Evolutionary conservation across 2,329 filamentous ascomycete species (phyloP).

Genomic region (Diaporthe aspalathi): DNA sequence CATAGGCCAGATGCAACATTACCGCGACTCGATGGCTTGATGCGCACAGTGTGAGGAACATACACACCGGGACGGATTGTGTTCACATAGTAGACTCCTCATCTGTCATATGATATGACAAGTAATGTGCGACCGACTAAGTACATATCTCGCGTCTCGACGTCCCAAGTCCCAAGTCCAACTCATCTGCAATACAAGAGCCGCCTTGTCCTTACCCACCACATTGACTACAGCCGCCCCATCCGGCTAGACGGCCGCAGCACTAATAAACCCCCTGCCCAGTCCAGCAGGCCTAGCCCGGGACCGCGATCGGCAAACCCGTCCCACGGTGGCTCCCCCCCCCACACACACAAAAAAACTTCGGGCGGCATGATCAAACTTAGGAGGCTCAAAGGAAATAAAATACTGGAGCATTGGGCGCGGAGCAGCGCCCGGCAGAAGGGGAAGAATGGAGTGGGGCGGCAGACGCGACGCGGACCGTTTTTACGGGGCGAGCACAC

Average conservation of each 20-base stretch:
- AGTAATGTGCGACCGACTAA: background rate
- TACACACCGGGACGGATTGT: no score
- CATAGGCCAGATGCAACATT: background rate
- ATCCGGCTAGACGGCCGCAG: background rate
- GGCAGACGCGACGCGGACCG: background rate
- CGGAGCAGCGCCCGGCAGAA: conserved; percentile 27
- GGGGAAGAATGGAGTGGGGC: background rate
- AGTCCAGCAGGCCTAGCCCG: background rate
- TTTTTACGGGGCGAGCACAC: no score
- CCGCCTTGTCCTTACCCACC: background rate
- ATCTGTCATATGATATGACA: background rate
- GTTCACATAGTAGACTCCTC: background rate
- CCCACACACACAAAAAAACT: background rate
- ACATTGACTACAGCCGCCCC: background rate
- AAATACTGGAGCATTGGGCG: conserved; percentile 8
- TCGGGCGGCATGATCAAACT: conserved; percentile 22
- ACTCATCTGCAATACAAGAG: background rate
- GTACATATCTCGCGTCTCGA: background rate
- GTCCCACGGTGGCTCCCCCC: background rate
- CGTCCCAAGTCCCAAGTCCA: background rate
- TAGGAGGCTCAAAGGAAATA: background rate
- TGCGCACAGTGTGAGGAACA: conserved; percentile 11
- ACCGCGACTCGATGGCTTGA: background rate
- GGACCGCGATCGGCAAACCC: conserved; percentile 34
- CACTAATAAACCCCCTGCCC: background rate